A percentile compares a stretch with the other conserved stretches of the same genome.
Evolutionary conservation across 176 grass and related monocot species (phyloP).

Genomic region (Musa itinerans): DNA sequence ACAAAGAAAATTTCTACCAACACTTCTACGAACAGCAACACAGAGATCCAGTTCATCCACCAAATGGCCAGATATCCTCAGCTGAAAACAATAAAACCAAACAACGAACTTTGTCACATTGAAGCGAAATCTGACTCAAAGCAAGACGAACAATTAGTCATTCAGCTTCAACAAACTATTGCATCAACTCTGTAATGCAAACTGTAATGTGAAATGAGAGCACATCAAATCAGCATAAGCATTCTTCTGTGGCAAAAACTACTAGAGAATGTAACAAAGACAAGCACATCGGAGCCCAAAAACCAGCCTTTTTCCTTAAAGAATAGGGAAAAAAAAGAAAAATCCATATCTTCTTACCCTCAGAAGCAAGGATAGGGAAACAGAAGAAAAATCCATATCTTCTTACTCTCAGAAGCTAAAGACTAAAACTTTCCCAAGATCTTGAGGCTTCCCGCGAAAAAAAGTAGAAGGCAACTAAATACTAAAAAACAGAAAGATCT

Average conservation of each 20-base stretch:
- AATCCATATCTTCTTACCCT: neutral
- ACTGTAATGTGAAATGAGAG: neutral
- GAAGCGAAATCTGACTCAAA: neutral
- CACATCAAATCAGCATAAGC: neutral
- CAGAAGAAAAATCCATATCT: no score
- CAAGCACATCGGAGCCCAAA: neutral
- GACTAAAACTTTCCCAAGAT: neutral
- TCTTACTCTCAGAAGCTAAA: neutral
- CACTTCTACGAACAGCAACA: neutral
- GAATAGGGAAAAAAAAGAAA: neutral
- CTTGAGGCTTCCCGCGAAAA: neutral
- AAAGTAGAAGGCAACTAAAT: neutral
- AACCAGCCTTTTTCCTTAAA: neutral
- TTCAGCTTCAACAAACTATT: neutral
- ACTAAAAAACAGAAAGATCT: neutral
- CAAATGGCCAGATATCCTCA: neutral
- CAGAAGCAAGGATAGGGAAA: no score
- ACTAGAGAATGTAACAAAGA: neutral
- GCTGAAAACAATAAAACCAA: neutral
- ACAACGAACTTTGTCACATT: neutral
- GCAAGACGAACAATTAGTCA: neutral
- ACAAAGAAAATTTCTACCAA: neutral
- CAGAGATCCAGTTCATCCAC: no score
- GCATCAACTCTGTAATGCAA: neutral
- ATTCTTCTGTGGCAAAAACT: neutral